Percentiles rank a stretch among this genome's conserved stretches.
phyloP scores from a whole-genome alignment of 1,284 basidiomycete genomes.

The Chalciporus sp. region DNA sequence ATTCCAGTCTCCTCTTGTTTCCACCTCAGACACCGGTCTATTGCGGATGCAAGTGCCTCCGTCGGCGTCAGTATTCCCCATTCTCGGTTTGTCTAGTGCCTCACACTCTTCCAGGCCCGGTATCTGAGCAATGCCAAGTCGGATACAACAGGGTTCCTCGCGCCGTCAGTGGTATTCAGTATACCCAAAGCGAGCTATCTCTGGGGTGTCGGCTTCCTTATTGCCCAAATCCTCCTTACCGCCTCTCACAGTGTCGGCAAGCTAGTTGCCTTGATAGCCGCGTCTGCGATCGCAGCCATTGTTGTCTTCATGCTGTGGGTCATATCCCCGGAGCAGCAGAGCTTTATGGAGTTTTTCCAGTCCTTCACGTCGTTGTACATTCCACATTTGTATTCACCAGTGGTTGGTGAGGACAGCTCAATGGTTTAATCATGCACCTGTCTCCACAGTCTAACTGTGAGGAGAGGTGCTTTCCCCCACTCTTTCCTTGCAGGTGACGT shows the following conservation, averaged over 20 bases:
- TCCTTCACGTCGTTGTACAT: constrained; percentile 8
- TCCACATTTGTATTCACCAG: constrained; percentile 8
- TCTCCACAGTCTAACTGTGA: constrained; percentile 4
- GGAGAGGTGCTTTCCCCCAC: constrained; percentile 16
- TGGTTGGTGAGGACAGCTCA: background rate
- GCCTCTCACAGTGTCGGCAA: constrained; percentile 13
- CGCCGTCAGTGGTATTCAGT: constrained; percentile 28
- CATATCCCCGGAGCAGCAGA: constrained; percentile 21
- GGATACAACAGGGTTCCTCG: constrained; percentile 22
- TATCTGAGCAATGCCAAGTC: constrained; percentile 29
- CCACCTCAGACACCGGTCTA: constrained; percentile 26
- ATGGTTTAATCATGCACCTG: constrained; percentile 23
- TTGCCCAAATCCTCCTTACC: constrained; percentile 26
- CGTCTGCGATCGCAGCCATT: constrained; percentile 10
- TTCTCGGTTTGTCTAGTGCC: background rate
- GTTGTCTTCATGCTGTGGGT: constrained; percentile 21
- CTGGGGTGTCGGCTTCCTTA: constrained; percentile 29
- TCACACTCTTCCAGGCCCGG: constrained; percentile 22
- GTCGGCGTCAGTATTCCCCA: constrained; percentile 24
- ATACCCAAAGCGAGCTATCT: constrained; percentile 30
- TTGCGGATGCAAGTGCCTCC: constrained; percentile 24
- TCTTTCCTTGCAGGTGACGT: too few relatives aligned
- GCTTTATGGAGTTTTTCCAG: background rate
- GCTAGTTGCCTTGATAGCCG: constrained; percentile 15
- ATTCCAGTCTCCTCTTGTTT: too few relatives aligned